Conservation (phyloP, 345 rosid species). For the Schrenkiella parvula region DNA sequence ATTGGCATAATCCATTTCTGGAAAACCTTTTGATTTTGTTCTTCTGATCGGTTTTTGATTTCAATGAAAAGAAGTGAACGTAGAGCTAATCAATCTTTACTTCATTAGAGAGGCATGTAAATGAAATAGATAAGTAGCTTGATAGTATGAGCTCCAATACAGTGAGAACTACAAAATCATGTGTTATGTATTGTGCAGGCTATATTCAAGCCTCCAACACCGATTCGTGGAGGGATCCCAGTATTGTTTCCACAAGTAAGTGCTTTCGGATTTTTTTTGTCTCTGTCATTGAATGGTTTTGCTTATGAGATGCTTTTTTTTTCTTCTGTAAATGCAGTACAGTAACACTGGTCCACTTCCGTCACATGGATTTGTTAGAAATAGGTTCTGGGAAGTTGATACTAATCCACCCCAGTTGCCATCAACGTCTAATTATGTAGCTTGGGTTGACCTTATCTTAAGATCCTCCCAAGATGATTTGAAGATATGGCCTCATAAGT, state of each 20-base stretch:
- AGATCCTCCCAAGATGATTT: constrained; percentile 59
- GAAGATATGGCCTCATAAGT: constrained; percentile 92
- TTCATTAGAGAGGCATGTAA: background rate
- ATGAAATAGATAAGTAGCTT: background rate
- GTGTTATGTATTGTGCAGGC: constrained; percentile 44
- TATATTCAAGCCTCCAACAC: constrained; percentile 55
- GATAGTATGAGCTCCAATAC: background rate
- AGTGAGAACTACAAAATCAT: background rate
- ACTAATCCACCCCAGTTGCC: constrained; percentile 63
- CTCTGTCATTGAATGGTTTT: background rate
- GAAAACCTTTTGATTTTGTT: background rate
- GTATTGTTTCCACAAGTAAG: constrained; percentile 91
- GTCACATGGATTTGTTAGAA: constrained; percentile 81
- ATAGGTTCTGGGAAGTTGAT: constrained; percentile 69
- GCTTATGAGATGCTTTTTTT: constrained; percentile 6
- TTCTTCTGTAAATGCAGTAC: constrained; percentile 45
- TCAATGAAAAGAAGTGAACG: background rate
- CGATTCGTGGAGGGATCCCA: constrained; percentile 93
- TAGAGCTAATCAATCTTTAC: background rate
- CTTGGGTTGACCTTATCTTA: constrained; percentile 64
- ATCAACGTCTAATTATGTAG: constrained; percentile 29
- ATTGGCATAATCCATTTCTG: background rate
- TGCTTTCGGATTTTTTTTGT: background rate
- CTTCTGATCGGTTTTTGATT: background rate
- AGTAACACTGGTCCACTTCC: constrained; percentile 67